These are phyloP conservation scores for Castanea sativa DNA, from an alignment of 306 rosid species.

Conservation along the genomic window DNA sequence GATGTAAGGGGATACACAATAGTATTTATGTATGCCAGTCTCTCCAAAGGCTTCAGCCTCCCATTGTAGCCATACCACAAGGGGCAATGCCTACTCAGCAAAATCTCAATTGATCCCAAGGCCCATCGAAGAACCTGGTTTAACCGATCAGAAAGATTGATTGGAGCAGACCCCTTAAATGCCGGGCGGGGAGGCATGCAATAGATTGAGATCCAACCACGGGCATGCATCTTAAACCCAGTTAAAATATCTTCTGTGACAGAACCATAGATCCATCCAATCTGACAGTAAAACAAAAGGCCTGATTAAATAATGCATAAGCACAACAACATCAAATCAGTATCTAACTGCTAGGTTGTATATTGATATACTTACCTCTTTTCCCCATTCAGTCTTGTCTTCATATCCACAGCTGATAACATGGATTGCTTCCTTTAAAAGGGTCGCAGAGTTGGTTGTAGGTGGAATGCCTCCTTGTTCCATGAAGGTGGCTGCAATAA, in stretches of 20 bases:
- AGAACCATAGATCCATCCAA: conserved; percentile 99
- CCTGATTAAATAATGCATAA: not conserved
- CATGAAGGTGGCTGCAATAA: conserved; percentile 97
- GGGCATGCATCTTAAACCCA: conserved; percentile 99
- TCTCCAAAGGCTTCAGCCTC: conserved; percentile 67
- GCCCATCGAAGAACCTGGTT: conserved; percentile 99
- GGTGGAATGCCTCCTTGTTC: conserved; percentile 99
- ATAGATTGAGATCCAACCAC: conserved; percentile 97
- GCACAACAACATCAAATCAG: conserved; percentile 8
- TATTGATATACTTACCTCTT: conserved; percentile 64
- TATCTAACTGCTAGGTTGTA: not conserved
- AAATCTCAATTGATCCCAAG: conserved; percentile 95
- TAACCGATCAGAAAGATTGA: conserved; percentile 98
- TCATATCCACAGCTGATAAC: conserved; percentile 99
- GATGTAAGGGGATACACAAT: conserved; percentile 95
- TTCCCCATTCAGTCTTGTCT: conserved; percentile 99
- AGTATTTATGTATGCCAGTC: conserved; percentile 92
- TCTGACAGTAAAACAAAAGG: conserved; percentile 45
- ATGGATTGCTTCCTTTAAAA: conserved; percentile 97
- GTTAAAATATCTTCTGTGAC: conserved; percentile 99
- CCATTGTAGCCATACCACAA: conserved; percentile 98
- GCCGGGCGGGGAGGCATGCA: conserved; percentile 99
- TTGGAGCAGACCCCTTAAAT: conserved; percentile 98
- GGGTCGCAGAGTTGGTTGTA: conserved; percentile 93
- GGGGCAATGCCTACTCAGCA: conserved; percentile 99